These are phyloP conservation scores for Sclerotinia subarctica DNA, from an alignment of 2,329 filamentous ascomycete species.

Conservation along the genomic window DNA sequence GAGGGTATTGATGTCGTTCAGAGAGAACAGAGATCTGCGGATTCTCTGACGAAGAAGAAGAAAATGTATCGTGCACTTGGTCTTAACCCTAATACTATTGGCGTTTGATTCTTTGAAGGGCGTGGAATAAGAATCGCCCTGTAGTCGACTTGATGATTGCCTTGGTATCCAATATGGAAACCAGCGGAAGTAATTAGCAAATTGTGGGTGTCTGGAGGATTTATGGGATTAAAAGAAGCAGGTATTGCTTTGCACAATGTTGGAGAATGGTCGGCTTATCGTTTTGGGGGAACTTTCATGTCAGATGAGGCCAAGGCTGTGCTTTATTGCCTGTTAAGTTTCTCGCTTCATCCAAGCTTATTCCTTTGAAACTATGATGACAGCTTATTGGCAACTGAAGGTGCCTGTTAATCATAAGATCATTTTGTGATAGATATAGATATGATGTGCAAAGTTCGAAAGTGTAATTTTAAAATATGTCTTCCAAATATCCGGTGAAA, in stretches of 20 bases:
- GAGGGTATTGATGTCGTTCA: too few relatives aligned
- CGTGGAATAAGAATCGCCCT: accelerated
- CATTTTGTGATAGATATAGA: too few relatives aligned
- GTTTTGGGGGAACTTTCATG: neutral
- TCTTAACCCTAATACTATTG: neutral
- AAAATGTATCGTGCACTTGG: conserved; percentile 9
- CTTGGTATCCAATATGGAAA: neutral
- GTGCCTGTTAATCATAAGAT: too few relatives aligned
- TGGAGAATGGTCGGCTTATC: neutral
- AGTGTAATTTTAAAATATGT: too few relatives aligned
- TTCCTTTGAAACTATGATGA: too few relatives aligned
- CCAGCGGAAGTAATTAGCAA: too few relatives aligned
- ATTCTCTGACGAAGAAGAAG: neutral
- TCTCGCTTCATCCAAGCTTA: too few relatives aligned
- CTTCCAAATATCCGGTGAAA: too few relatives aligned
- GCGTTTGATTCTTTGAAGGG: neutral
- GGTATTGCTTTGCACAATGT: neutral
- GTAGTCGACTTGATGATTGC: neutral
- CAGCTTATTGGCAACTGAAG: too few relatives aligned
- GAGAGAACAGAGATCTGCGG: neutral
- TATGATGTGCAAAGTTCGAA: too few relatives aligned
- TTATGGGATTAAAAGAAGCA: too few relatives aligned
- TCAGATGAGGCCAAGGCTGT: neutral
- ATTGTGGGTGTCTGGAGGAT: neutral
- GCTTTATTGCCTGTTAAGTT: too few relatives aligned